Conservation (phyloP, 1,139 yeast species). For the Zygosaccharomyces sapae region DNA sequence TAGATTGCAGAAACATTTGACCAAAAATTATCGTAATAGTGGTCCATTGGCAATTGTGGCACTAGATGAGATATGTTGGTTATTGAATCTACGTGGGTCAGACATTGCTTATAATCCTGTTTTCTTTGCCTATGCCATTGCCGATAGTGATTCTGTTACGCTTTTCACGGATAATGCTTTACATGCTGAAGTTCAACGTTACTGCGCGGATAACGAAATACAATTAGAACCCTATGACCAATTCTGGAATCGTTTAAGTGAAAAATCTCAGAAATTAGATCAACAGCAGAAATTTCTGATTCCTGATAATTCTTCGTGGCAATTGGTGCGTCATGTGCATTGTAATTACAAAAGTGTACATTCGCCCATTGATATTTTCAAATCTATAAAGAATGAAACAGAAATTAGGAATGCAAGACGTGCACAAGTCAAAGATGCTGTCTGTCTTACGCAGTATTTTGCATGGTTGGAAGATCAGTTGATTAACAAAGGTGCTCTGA, state of each 20-base stretch:
- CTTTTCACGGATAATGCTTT: slow-evolving; percentile 54
- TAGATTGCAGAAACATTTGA: slow-evolving; percentile 31
- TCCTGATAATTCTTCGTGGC: slow-evolving; percentile 77
- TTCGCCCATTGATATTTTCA: slow-evolving; percentile 65
- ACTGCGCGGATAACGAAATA: slow-evolving; percentile 40
- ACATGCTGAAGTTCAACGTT: slow-evolving; percentile 31
- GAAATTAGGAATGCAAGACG: slow-evolving; percentile 72
- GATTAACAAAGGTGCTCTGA: slow-evolving; percentile 48
- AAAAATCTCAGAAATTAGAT: slow-evolving; percentile 19
- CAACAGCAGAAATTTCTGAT: slow-evolving; percentile 46
- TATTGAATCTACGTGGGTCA: slow-evolving; percentile 78
- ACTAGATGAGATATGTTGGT: slow-evolving; percentile 90
- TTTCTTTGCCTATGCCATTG: slow-evolving; percentile 72
- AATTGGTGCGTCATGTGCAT: slow-evolving; percentile 55
- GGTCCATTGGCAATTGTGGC: slow-evolving; percentile 57
- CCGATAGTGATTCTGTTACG: slow-evolving; percentile 46
- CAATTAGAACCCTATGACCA: slow-evolving; percentile 49
- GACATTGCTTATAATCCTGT: slow-evolving; percentile 90
- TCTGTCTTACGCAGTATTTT: slow-evolving; percentile 71
- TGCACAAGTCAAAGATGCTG: slow-evolving; percentile 86
- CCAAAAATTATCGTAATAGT: slow-evolving; percentile 38
- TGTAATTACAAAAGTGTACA: slow-evolving; percentile 45
- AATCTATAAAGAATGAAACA: slow-evolving; percentile 67
- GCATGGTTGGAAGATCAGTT: slow-evolving; percentile 81
- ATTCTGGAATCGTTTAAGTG: slow-evolving; percentile 52